These are phyloP conservation scores for Metschnikowia hibisci DNA, from an alignment of 805 yeast species.

Conservation along the genomic window DNA sequence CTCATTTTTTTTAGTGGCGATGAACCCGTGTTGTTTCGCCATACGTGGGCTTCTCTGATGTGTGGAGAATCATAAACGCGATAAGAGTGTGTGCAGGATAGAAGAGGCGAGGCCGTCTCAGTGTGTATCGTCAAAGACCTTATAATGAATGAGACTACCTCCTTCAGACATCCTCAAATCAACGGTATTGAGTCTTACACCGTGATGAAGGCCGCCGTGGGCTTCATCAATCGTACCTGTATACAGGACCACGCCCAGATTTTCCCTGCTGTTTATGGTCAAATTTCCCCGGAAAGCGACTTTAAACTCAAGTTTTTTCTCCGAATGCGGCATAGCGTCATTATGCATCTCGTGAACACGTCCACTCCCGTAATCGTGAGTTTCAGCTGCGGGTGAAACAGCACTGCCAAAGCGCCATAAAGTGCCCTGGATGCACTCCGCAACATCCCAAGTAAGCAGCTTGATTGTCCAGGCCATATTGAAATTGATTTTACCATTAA, in stretches of 20 bases:
- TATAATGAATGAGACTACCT: conserved; percentile 4
- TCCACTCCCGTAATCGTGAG: conserved; percentile 26
- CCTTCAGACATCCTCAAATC: conserved; percentile 15
- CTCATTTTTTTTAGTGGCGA: neutral
- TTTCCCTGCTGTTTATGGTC: conserved; percentile 14
- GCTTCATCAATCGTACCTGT: conserved; percentile 29
- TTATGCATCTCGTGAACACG: conserved; percentile 24
- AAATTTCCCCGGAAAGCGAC: conserved; percentile 26
- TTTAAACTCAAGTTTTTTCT: conserved; percentile 16
- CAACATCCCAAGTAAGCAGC: conserved; percentile 21
- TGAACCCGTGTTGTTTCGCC: neutral
- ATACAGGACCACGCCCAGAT: conserved; percentile 22
- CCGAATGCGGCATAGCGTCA: neutral
- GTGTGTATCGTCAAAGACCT: neutral
- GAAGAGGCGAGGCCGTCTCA: neutral
- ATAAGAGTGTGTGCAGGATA: conserved; percentile 1
- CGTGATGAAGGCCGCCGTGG: conserved; percentile 30
- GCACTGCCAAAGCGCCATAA: conserved; percentile 27
- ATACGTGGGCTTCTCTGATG: neutral
- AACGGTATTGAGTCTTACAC: conserved; percentile 26
- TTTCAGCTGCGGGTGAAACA: conserved; percentile 22
- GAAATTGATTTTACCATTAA: conserved; percentile 6
- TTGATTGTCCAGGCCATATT: conserved; percentile 25
- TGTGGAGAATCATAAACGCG: neutral
- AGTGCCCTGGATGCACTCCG: conserved; percentile 20